These are phyloP conservation scores for Hypomontagnella submonticulosa DNA, from an alignment of 495 filamentous ascomycete genomes.

Conservation along the genomic window DNA sequence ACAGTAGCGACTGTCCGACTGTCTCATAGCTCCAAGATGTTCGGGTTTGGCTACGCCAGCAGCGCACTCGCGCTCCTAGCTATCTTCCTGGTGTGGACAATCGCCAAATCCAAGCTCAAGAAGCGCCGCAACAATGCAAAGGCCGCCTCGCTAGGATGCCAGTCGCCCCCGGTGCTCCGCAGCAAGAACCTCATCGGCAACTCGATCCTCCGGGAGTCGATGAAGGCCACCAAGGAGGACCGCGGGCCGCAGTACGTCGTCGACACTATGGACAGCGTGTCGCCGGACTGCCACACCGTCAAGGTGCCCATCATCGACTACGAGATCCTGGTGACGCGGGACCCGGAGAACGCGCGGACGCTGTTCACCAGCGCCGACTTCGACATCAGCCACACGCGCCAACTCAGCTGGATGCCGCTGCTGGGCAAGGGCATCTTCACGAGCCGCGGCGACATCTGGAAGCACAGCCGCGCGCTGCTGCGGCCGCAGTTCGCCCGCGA, in stretches of 20 bases:
- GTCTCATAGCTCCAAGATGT: constrained; percentile 19
- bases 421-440: constrained; percentile 79
- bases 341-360: constrained; percentile 72
- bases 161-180: constrained; percentile 44
- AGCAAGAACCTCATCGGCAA: constrained; percentile 49
- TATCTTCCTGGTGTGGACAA: constrained; percentile 18
- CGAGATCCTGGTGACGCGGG: constrained; percentile 61
- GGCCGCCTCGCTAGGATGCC: constrained; percentile 42
- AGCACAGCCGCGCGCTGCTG: constrained; percentile 69
- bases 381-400: constrained; percentile 62
- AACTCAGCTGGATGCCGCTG: constrained; percentile 62
- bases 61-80: constrained; percentile 18
- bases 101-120: constrained; percentile 41
- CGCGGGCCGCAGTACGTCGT: constrained; percentile 46
- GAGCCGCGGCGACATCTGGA: constrained; percentile 72
- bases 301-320: constrained; percentile 48
- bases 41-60: constrained; percentile 22
- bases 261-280: constrained; percentile 42
- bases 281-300: constrained; percentile 38
- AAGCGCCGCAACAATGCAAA: constrained; percentile 43
- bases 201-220: constrained; percentile 43
- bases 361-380: constrained; percentile 72
- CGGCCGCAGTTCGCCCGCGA: constrained; percentile 71
- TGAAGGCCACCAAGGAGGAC: constrained; percentile 49
- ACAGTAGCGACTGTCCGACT: not conserved